Conservation (phyloP, 2,329 filamentous ascomycete species). For the Colletotrichum phormii region DNA sequence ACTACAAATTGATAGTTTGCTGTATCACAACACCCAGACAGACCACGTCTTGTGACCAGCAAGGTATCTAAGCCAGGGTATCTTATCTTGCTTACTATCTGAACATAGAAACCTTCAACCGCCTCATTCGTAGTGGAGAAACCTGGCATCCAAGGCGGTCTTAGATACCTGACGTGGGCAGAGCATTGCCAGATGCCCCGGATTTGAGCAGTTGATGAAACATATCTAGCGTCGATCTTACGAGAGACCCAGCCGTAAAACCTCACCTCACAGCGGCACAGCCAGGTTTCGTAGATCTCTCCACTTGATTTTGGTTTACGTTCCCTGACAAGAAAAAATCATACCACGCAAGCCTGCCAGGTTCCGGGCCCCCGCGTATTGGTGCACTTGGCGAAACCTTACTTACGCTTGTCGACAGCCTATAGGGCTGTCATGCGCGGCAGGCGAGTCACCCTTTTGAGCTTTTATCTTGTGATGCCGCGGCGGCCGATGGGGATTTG, state of each 20-base stretch:
- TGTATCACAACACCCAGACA: no score
- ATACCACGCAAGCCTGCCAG: neutral
- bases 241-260: neutral
- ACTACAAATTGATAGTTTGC: no score
- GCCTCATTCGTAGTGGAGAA: neutral
- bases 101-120: neutral
- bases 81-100: no score
- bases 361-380: neutral
- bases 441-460: neutral
- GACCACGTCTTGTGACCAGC: no score
- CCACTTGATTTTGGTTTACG: neutral
- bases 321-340: neutral
- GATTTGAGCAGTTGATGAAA: neutral
- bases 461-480: constrained; percentile 26
- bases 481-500: neutral
- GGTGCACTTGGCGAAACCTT: neutral
- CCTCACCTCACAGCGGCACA: neutral
- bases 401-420: neutral
- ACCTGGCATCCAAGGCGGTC: neutral
- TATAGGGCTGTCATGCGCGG: neutral
- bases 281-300: neutral
- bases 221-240: neutral
- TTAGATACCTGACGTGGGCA: neutral
- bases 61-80: no score
- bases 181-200: neutral